Evolutionary conservation across 495 filamentous ascomycete genomes (phyloP).

Genomic region (Penicillium silybi): DNA sequence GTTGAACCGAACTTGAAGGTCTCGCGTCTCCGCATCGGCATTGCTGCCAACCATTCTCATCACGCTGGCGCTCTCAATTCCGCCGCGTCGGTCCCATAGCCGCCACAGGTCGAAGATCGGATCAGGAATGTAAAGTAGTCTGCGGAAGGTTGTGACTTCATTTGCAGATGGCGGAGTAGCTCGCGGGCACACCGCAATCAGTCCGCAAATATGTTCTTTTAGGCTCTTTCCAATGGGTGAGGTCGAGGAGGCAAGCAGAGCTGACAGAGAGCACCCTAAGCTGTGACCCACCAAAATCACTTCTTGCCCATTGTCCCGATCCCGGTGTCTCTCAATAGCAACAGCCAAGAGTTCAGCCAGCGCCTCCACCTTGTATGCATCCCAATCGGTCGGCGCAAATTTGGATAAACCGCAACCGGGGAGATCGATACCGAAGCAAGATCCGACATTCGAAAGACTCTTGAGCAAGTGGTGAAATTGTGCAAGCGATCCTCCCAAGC

Average conservation of each 20-base stretch:
- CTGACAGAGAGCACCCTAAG: constrained; percentile 78
- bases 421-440: constrained; percentile 87
- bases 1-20: constrained; percentile 80
- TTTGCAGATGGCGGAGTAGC: constrained; percentile 56
- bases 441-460: constrained; percentile 76
- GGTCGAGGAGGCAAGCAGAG: constrained; percentile 63
- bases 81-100: constrained; percentile 76
- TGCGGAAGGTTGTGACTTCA: constrained; percentile 47
- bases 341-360: constrained; percentile 68
- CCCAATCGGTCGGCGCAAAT: constrained; percentile 67
- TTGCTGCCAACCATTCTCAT: constrained; percentile 69
- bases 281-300: constrained; percentile 84
- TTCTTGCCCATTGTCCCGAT: constrained; percentile 60
- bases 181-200: constrained; percentile 77
- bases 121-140: constrained; percentile 61
- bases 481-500: constrained; percentile 81
- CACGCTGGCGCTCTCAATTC: constrained; percentile 72
- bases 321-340: constrained; percentile 68
- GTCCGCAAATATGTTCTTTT: constrained; percentile 62
- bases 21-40: constrained; percentile 70
- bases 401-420: constrained; percentile 81
- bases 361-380: constrained; percentile 73
- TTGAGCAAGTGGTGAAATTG: constrained; percentile 83
- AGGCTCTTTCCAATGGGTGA: constrained; percentile 44
- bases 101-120: constrained; percentile 75